A percentile compares a stretch with the other conserved stretches of the same genome.
These are phyloP conservation scores for Pleurotus ostreatus DNA, from an alignment of 768 basidiomycete species.

Conservation along the genomic window DNA sequence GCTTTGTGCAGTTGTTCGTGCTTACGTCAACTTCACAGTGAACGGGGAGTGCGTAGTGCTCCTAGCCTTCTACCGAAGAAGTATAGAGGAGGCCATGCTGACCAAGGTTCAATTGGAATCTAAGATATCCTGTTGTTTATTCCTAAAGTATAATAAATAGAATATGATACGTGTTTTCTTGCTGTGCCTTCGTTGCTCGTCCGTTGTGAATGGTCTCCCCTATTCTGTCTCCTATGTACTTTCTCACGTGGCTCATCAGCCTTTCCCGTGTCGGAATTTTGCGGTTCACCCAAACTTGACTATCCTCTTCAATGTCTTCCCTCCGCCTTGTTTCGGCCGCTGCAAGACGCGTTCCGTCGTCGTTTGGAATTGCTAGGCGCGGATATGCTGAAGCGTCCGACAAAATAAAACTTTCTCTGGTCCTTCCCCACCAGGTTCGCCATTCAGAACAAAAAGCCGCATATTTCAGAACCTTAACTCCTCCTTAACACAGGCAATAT, in stretches of 20 bases:
- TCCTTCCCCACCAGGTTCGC: constrained; percentile 91
- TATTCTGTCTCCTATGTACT: background rate
- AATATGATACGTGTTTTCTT: background rate
- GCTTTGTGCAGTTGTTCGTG: background rate
- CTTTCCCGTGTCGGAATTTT: background rate
- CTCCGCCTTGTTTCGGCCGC: constrained; percentile 67
- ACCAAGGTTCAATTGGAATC: constrained; percentile 39
- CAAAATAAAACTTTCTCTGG: constrained; percentile 90
- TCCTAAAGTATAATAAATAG: background rate
- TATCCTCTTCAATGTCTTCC: constrained; percentile 57
- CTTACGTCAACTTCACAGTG: constrained; percentile 35
- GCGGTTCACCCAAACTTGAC: constrained; percentile 1
- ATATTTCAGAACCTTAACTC: constrained; percentile 4
- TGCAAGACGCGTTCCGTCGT: constrained; percentile 53
- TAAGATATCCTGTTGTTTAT: constrained; percentile 16
- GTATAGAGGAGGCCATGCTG: constrained; percentile 46
- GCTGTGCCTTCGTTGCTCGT: background rate
- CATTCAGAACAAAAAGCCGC: background rate
- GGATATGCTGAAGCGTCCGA: constrained; percentile 91
- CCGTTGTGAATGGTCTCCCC: background rate
- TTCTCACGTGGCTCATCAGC: constrained; percentile 13
- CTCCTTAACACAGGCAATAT: constrained; percentile 65
- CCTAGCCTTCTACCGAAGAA: constrained; percentile 61
- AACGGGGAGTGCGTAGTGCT: constrained; percentile 59
- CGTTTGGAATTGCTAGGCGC: constrained; percentile 55